Base-by-base conservation (phyloP, 164 flowering plant species). In the Vitis rupestris region DNA sequence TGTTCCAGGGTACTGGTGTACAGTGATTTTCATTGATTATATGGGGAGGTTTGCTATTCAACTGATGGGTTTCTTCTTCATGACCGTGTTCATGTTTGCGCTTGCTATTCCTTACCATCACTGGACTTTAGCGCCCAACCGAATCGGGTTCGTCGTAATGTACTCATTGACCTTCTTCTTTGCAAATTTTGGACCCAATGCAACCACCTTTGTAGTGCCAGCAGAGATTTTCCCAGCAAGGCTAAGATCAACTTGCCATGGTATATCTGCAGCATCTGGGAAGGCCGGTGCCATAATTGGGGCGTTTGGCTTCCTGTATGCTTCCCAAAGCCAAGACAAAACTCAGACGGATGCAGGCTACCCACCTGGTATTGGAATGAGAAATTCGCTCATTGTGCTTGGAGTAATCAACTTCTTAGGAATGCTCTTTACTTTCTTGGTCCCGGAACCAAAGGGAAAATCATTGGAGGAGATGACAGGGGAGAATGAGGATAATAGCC, bases 131-230 rank as follows among this genome's bases (percentile, higher is more conserved):
- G 27, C 27, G 3, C 56, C n/a, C 15, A 29, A 65, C 74, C 51
- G 52, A 30, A 19, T 72, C 1, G 69, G 65, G 15, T 72, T 72
- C 19, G 52, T 65, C n/a, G 64, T 59, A 37, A 50, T 72, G 59
- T 73, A 73, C 19, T 69, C 37, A 9, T 61, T 70, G 12, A 69
- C 77, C 1, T 64, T 74, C 56, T 69, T 69, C 68, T 69, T 74
- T 47, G 77, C 73, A 7, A 74, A 65, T 65, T 74, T 74, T 52
- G 77, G 76, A 15, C 77, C 73, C 1, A 69, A 74, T 29, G 50
- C 54, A 10, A 63, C 77, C 3, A 74, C 72, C 1, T 74, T 68
- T 54, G 53, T 74, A 2, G 66, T 74, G 10, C 69, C 68, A 6
- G 72, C 68, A 1, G 75, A 72, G 70, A 71, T 71, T 2, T 63